Base-by-base conservation (phyloP, 768 basidiomycete species). In the Inosperma sp. region DNA sequence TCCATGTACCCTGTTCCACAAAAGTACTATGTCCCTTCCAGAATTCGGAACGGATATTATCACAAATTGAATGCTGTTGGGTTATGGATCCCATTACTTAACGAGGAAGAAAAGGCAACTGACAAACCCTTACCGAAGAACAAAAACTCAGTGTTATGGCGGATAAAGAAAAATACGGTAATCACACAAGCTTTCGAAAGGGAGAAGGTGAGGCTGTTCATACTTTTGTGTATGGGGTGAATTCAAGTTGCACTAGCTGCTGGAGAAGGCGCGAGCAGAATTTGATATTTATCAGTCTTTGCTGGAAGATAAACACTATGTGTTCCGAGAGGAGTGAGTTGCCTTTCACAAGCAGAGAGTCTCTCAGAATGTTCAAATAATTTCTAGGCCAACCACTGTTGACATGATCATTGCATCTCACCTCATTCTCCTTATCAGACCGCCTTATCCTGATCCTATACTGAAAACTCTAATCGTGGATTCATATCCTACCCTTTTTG, bases 401-500 rank as follows among this genome's bases (percentile, higher is more conserved):
- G 89, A 92, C 54, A 62, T 85, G 19, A 62, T 80, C 30, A 67
- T 90, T 16, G 84, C 88, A 14, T 78, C 87, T 5, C 84, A 88
- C 54, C 69, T 84, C 22, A 72, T 88, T 26, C 70, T 88, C 26
- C 67, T 90, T 3, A 53, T 74, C 3, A 65, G 76, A 37, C 77
- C 83, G 5, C 76, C 80, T 30, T 83, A 82, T 49, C 82, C 85
- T 1, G 81, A 88, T 56, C 66, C 79, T 3, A 62, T 81, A 13
- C 54, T 91, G 7, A 72, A 77, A 59, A 70, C 72, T 53, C 72
- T 86, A 3, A 62, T 89, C 7, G 60, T 59, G 2, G 76, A 78
- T 5, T 74, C 77, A 3, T 88, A 82, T 61, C 77, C 84, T 1
- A 61, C 68, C 7, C 72, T 91, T 34, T 66, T 77, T 10, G 64